These are phyloP conservation scores for Fusarium abutilonis DNA, from an alignment of 2,329 filamentous ascomycete species.

Conservation along the genomic window DNA sequence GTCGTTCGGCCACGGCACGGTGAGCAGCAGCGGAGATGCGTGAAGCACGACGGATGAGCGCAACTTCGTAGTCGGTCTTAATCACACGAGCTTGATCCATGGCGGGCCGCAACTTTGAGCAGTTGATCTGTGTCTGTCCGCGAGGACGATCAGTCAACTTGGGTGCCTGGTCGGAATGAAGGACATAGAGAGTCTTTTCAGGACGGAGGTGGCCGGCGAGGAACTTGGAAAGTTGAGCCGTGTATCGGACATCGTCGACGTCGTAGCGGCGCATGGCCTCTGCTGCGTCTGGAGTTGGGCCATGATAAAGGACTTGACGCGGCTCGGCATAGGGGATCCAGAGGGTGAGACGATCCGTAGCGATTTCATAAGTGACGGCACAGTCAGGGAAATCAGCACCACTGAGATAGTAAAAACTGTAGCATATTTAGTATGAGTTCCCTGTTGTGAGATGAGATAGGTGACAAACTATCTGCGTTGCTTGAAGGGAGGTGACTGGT, in stretches of 20 bases:
- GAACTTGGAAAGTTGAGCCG: conserved; percentile 60
- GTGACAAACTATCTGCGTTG: conserved; percentile 66
- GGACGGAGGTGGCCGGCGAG: conserved; percentile 54
- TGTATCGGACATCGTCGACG: conserved; percentile 75
- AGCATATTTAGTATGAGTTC: neutral
- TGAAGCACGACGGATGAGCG: conserved; percentile 82
- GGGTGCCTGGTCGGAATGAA: conserved; percentile 59
- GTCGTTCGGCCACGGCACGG: conserved; percentile 71
- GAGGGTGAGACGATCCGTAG: conserved; percentile 70
- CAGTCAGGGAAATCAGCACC: conserved; percentile 66
- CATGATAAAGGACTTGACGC: conserved; percentile 70
- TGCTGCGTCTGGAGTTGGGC: conserved; percentile 66
- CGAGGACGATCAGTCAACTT: conserved; percentile 52
- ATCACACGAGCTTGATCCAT: conserved; percentile 84
- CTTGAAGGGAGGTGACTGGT: conserved; percentile 64
- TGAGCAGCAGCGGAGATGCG: conserved; percentile 82
- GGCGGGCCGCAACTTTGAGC: conserved; percentile 67
- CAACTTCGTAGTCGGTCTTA: conserved; percentile 88
- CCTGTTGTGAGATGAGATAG: neutral
- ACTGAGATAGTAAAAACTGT: conserved; percentile 68
- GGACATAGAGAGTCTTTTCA: conserved; percentile 56
- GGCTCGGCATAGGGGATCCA: conserved; percentile 78
- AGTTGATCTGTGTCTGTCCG: conserved; percentile 57
- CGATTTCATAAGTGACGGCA: conserved; percentile 66
- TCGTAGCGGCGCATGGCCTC: conserved; percentile 72